Evolutionary conservation across 306 rosid genomes (phyloP), one percentile per base, ranked within the genome.

Genomic region (Vachellia pachyceras): DNA sequence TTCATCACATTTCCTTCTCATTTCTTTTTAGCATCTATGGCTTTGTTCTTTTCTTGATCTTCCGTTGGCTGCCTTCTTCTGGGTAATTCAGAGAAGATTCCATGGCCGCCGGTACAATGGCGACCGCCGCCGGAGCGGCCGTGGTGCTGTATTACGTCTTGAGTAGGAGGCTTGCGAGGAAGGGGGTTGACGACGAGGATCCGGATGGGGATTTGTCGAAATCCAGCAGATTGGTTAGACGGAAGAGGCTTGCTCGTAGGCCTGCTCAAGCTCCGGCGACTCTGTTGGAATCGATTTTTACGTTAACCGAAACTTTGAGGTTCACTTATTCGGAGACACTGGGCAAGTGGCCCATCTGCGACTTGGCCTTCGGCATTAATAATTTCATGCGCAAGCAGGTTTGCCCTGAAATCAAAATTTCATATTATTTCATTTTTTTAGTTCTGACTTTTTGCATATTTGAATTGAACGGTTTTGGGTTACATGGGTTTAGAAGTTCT

Each of bases 291-390:
- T 89, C 99, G 42, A 87, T 95, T 45, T 84, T 84, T 3, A 95
- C 94, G 41, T 74, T 95, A 64, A 88, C 98, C 18, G 99, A 95
- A 81, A 95, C 99, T 54, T 83, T 95, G 67, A 85, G 99, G 83
- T 95, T 89, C 57, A 95, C 97, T 4, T 93, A 95, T 74, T 84
- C 99, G 0, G 98, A 95, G 78, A 95, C 99, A 10, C 82, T 95
- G 25, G 98, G 98, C 1, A 95, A 93, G 76, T 95, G 99, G 99
- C 98, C 98, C 69, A 95, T 95, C 79, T 97, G 99, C 40, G 99
- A 95, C 82, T 89, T 95, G 91, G 99, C 99, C 47, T 95, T 95
- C 46, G 99, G 99, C 29, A 93, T 95, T 84, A 95, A 95, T 77
- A 93, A 91, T 84, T 88, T 91, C 73, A 93, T 95, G 88, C 90